phyloP scores from a whole-genome alignment of 2,329 filamentous ascomycete species.

The Penicillium sp. region DNA sequence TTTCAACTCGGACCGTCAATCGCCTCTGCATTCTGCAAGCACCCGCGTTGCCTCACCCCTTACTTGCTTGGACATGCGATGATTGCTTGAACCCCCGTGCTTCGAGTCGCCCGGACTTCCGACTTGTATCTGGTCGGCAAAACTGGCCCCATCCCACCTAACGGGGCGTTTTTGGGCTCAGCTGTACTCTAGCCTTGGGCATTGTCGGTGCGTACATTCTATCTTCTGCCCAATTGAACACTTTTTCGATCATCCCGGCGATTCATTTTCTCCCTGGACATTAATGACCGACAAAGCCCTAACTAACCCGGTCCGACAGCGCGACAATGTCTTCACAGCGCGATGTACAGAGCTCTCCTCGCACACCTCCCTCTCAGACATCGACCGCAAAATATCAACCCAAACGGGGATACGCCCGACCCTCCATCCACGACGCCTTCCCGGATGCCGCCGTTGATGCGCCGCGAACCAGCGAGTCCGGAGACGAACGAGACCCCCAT shows the following conservation, averaged over 20 bases:
- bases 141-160: conserved; percentile 1
- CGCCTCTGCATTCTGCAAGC: neutral
- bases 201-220: conserved; percentile 12
- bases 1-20: conserved; percentile 1
- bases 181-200: conserved; percentile 6
- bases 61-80: conserved; percentile 14
- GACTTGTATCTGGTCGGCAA: neutral
- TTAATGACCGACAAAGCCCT: neutral
- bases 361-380: conserved; percentile 37
- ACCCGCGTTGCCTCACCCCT: conserved; percentile 6
- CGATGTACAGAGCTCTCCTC: conserved; percentile 31
- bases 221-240: neutral
- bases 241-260: neutral
- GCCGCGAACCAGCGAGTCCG: conserved; percentile 33
- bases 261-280: neutral
- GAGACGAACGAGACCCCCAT: conserved; percentile 52
- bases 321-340: conserved; percentile 28
- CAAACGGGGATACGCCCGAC: conserved; percentile 27
- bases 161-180: conserved; percentile 7
- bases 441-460: conserved; percentile 33
- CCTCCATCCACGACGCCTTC: conserved; percentile 41
- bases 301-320: conserved; percentile 14
- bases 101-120: conserved; percentile 2
- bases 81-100: conserved; percentile 11
- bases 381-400: conserved; percentile 27